Conservation (phyloP, 2,329 filamentous ascomycete genomes). For the Plenodomus tracheiphilus region DNA sequence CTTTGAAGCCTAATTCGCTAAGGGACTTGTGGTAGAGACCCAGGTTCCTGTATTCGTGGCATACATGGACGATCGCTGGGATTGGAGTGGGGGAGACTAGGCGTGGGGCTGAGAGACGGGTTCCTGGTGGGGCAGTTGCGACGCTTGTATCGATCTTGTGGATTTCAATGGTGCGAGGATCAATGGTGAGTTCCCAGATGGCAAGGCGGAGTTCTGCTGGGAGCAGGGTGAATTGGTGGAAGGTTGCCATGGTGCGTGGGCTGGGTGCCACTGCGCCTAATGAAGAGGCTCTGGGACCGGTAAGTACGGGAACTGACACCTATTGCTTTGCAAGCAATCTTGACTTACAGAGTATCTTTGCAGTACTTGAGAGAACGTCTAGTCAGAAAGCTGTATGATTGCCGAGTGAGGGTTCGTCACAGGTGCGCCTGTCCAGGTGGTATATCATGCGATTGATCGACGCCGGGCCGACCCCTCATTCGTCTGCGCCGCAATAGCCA, state of each 20-base stretch:
- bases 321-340: too few species aligned
- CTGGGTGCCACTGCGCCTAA: not conserved
- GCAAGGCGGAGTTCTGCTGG: slow-evolving; percentile 7
- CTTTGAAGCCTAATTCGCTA: not conserved
- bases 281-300: not conserved
- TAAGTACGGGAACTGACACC: not conserved
- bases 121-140: not conserved
- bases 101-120: not conserved
- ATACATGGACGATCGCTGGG: not conserved
- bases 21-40: not conserved
- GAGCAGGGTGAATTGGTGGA: slow-evolving; percentile 9
- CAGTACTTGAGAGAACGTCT: too few species aligned
- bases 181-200: slow-evolving; percentile 14
- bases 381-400: too few species aligned
- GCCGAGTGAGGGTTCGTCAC: too few species aligned
- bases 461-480: too few species aligned
- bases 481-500: too few species aligned
- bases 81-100: not conserved
- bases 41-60: not conserved
- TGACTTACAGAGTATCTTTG: too few species aligned
- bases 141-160: not conserved
- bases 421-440: too few species aligned
- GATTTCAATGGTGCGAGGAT: slow-evolving; percentile 10
- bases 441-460: too few species aligned
- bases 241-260: slow-evolving; percentile 5